Base-by-base conservation (phyloP, 345 rosid species). In the Murraya koenigii region DNA sequence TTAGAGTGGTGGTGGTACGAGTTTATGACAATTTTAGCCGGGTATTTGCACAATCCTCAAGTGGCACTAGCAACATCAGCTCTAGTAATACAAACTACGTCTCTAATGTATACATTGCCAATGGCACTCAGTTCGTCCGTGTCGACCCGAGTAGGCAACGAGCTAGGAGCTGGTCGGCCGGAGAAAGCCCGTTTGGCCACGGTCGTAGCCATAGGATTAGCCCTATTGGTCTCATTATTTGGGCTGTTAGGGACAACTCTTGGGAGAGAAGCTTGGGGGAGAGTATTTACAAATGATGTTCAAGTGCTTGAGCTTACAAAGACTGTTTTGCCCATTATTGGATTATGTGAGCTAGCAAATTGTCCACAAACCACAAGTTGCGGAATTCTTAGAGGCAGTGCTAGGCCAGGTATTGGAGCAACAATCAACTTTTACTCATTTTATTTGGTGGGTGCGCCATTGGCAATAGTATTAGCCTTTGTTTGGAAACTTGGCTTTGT, bases 1-100 rank as follows among this genome's bases (percentile, higher is more conserved):
- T 82, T 95, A 70, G 99, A 95, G 78, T 95, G 99, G 99, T 95
- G 99, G 99, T 95, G 99, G 99, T 95, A 93, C 28, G 98, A 95
- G 76, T 81, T 95, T 82, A 93, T 95, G 99, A 93, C 98, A 9
- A 85, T 95, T n/a, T 85, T 86, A 6, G 87, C 98, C 0, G 99
- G 99, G 1, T 92, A 90, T 65, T 86, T 95, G 32, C 78, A 77
- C 0, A 84, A 83, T 8, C 97, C 98, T 8, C 82, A 41, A 1
- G 90, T 87, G 1, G 86, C 96, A 0, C 79, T 95, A 0, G 97
- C 98, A 0, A 82, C 96, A 0, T 85, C 98, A 0, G 94, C 97
- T 0, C 89, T 95, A 7, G 89, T 95, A 23, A 95, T 95, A 14
- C 99, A 93, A 66, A 95, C 99, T 0, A 95, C 98, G 0, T 92